Evolutionary conservation across 306 rosid species (phyloP), one percentile per base, ranked within the genome.

Genomic region (Glycine tomentella): DNA sequence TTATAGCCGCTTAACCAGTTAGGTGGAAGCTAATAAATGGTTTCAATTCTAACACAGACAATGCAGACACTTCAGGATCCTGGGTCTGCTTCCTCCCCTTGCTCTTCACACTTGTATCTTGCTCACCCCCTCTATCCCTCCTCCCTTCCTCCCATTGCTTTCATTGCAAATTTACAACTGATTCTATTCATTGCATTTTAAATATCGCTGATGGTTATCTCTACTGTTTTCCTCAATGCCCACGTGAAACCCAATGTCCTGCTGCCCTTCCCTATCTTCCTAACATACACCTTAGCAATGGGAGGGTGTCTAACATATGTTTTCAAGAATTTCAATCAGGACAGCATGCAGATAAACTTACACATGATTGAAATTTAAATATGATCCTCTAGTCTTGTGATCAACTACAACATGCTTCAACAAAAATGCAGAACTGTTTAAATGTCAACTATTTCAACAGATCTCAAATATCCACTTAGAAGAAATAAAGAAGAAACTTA

Each of bases 371-470:
- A 40, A 70, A 33, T 33, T 7, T 11, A 69, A 70, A 49, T 6
- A 12, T 48, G 11, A 16, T 9, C 65, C 8, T 57, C 31, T 46
- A 4, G 51, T 56, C 7, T 33, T 56, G 52, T 61, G 15, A 62
- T 58, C 25, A 25, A 13, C 71, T 38, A 9, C 49, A 57, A 61
- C 13, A 46, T 45, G 42, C 17, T 55, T 25, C 36, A 31, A 45
- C 61, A 49, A 31, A 69, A 70, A 49, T 70, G 61, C 45, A 50
- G 53, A 49, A 50, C 16, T 25, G 20, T 70, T 50, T 68, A 68
- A 2, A 55, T 11, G 5, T 64, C 34, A 76, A 17, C 62, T 9
- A 64, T 77, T 13, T n/a, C 40, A 53, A 55, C 61, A 25, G 61
- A 57, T 56, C 17, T 50, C 50, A 25, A 61, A n/a, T n/a, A n/a